Conservation (phyloP, 441 rosid species). For the Rhodomyrtus psidioides region DNA sequence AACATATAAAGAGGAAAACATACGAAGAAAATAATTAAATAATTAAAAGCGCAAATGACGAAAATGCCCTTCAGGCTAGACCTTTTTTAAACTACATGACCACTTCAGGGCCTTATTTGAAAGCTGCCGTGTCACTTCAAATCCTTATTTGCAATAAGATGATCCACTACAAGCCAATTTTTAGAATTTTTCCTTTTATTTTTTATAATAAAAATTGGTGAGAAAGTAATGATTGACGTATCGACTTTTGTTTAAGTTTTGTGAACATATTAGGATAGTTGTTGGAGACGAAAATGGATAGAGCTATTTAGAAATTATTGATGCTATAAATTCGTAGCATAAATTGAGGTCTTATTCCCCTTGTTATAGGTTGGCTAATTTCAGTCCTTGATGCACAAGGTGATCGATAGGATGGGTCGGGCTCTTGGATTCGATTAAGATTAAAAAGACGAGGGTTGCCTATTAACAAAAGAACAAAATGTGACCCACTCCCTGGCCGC, state of each 20-base stretch:
- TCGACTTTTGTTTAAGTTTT: neutral
- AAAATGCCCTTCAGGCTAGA: too few relatives aligned
- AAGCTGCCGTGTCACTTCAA: too few relatives aligned
- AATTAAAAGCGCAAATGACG: too few relatives aligned
- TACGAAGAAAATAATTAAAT: too few relatives aligned
- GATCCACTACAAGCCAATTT: rapidly evolving
- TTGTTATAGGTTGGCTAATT: neutral
- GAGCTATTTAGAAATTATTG: neutral
- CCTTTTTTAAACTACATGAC: too few relatives aligned
- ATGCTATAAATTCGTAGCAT: neutral
- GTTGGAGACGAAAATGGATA: neutral
- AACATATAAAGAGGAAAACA: too few relatives aligned
- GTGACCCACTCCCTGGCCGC: neutral
- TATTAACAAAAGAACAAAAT: neutral
- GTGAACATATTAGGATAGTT: neutral
- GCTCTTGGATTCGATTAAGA: neutral
- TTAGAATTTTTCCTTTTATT: too few relatives aligned
- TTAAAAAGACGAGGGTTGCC: neutral
- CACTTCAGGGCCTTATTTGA: too few relatives aligned
- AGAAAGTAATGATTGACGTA: too few relatives aligned
- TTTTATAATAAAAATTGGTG: too few relatives aligned
- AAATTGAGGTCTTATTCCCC: neutral
- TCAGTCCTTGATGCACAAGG: neutral
- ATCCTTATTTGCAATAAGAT: too few relatives aligned
- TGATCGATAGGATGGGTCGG: neutral